A percentile compares a stretch with the other conserved stretches of the same genome.
Evolutionary conservation across 1,139 yeast species (phyloP).

Genomic region (Suhomyces wounanorum): DNA sequence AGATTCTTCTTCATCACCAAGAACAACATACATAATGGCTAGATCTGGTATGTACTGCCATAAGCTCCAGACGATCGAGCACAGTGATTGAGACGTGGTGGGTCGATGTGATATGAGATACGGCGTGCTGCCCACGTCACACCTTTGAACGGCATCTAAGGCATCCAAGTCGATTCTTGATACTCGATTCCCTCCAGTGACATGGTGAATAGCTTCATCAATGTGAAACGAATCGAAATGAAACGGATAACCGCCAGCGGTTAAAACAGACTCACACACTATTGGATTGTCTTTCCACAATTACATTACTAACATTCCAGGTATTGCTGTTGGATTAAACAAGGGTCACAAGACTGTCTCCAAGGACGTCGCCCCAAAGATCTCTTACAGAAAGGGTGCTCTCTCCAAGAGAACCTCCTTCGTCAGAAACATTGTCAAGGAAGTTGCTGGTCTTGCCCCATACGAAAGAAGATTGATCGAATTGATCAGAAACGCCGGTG

Average conservation of each 20-base stretch:
- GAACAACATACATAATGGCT: constrained; percentile 45
- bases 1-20: constrained; percentile 16
- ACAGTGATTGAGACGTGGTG: not conserved
- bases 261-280: not conserved
- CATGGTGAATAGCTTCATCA: not conserved
- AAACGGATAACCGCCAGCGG: not conserved
- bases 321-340: constrained; percentile 98
- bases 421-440: constrained; percentile 94
- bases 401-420: constrained; percentile 93
- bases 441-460: constrained; percentile 99
- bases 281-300: not conserved
- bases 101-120: not conserved
- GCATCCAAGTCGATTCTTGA: not conserved
- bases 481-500: constrained; percentile 99
- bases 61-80: not conserved
- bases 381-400: constrained; percentile 97
- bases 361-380: constrained; percentile 91
- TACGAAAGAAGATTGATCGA: constrained; percentile 99
- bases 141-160: not conserved
- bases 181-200: no score
- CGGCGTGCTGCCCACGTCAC: not conserved
- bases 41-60: constrained; percentile 57
- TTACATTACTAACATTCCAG: constrained; percentile 39
- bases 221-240: no score
- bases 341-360: constrained; percentile 98